Base-by-base conservation (phyloP, 148 eudicot species). In the Chenopodium album region DNA sequence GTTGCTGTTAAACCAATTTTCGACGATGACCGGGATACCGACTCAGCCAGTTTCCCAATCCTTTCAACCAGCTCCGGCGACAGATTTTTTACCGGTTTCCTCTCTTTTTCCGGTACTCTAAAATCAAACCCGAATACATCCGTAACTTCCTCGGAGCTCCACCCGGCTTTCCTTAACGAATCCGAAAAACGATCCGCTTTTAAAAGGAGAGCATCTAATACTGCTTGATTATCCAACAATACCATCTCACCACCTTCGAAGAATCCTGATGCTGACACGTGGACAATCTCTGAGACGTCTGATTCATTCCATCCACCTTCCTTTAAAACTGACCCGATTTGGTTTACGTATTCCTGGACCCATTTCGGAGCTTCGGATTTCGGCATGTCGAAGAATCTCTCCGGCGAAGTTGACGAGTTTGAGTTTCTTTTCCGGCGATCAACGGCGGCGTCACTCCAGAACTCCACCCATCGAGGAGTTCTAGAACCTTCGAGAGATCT, bases 131-230 rank as follows among this genome's bases (percentile, higher is more conserved):
- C 98, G 29, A 96, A 84, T 0, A 89, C 98, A 6, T 96, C 98
- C 46, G 94, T 88, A 0, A 96, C 99, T 79, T 96, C 99, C 48
- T 94, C 97, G 80, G 94, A 87, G 91, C 97, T 96, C 98, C 99
- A 96, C 73, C 98, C 99, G 54, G 95, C 91, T 84, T 91, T 89
- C 59, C 91, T 79, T 1, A 96, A 80, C 19, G 85, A 85, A 73
- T 94, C 99, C 65, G 99, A 93, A 50, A 90, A 91, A 72, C 92
- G 92, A 81, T 91, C 94, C 79, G 94, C 91, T 85, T 95, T 94
- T 67, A 95, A 22, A 0, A 95, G 80, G 56, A 95, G 66, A 41
- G 97, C 98, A 66, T 96, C 98, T 4, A 94, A 62, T 3, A 96
- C 92, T 6, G 93, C 88, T 80, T 96, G 97, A 76, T 91, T 94